Evolutionary conservation across 495 filamentous ascomycete genomes (phyloP).

Genomic region (Neurospora sublineolata): DNA sequence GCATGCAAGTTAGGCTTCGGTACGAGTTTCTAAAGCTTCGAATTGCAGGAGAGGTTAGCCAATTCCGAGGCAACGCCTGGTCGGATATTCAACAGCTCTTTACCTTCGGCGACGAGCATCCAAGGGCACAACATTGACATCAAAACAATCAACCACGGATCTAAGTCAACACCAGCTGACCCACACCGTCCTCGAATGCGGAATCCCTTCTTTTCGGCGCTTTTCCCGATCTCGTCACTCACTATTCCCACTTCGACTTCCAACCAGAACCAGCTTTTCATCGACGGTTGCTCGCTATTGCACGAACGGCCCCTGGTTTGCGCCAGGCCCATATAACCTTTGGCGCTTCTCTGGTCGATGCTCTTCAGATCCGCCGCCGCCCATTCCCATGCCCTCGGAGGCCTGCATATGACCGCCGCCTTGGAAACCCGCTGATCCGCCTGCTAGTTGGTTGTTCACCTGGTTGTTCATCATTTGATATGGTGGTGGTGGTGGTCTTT

Average conservation of each 20-base stretch:
- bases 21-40: background rate
- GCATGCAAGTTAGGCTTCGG: background rate
- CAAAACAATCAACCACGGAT: background rate
- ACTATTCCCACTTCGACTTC: background rate
- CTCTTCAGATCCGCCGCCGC: constrained; percentile 4
- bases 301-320: constrained; percentile 13
- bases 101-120: background rate
- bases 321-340: constrained; percentile 26
- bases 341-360: constrained; percentile 27
- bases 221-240: background rate
- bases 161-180: background rate
- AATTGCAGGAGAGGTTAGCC: background rate
- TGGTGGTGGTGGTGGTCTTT: constrained; percentile 8
- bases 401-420: constrained; percentile 11
- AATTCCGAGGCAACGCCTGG: background rate
- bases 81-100: background rate
- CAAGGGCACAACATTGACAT: background rate
- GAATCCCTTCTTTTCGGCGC: background rate
- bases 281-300: constrained; percentile 2
- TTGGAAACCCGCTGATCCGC: constrained; percentile 16
- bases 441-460: background rate
- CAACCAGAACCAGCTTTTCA: background rate
- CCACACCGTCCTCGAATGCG: background rate
- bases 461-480: background rate
- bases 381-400: constrained; percentile 14